phyloP scores from a whole-genome alignment of 2,329 filamentous ascomycete species.

The Raffaelea ambrosiae region DNA sequence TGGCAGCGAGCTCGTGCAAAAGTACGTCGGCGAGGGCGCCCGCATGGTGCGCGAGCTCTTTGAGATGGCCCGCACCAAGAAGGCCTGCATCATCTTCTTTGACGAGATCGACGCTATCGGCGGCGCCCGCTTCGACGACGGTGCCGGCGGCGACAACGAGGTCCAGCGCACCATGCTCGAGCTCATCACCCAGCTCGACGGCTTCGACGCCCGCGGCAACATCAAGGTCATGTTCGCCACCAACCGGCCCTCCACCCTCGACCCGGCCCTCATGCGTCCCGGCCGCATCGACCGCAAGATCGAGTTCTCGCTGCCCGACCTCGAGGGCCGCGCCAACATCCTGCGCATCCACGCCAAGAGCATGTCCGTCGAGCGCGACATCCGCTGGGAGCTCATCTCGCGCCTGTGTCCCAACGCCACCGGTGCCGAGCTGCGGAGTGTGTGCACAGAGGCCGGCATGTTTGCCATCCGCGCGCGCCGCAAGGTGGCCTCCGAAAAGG shows the following conservation, averaged over 20 bases:
- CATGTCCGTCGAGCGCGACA: slow-evolving; percentile 98
- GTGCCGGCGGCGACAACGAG: slow-evolving; percentile 92
- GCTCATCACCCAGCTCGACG: slow-evolving; percentile 94
- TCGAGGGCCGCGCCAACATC: slow-evolving; percentile 95
- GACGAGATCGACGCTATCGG: slow-evolving; percentile 99
- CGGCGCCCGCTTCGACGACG: slow-evolving; percentile 97
- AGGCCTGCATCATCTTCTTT: slow-evolving; percentile 99
- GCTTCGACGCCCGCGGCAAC: slow-evolving; percentile 96
- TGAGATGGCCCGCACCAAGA: slow-evolving; percentile 99
- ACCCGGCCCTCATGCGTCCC: slow-evolving; percentile 90
- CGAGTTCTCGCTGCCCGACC: slow-evolving; percentile 93
- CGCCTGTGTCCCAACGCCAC: slow-evolving; percentile 95
- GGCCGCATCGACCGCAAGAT: slow-evolving; percentile 99
- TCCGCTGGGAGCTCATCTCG: slow-evolving; percentile 97
- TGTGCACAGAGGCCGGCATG: slow-evolving; percentile 98
- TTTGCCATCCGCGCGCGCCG: slow-evolving; percentile 89
- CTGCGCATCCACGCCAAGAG: slow-evolving; percentile 98
- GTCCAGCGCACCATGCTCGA: slow-evolving; percentile 98
- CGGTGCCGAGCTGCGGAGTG: slow-evolving; percentile 89
- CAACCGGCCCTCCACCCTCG: slow-evolving; percentile 97
- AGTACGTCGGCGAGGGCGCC: slow-evolving; percentile 96
- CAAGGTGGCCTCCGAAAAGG: slow-evolving; percentile 98
- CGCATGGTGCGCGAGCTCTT: slow-evolving; percentile 98
- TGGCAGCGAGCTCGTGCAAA: slow-evolving; percentile 94
- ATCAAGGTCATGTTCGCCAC: slow-evolving; percentile 99